These are phyloP conservation scores for Cucurbita maxima DNA, from an alignment of 306 rosid species.

Conservation along the genomic window DNA sequence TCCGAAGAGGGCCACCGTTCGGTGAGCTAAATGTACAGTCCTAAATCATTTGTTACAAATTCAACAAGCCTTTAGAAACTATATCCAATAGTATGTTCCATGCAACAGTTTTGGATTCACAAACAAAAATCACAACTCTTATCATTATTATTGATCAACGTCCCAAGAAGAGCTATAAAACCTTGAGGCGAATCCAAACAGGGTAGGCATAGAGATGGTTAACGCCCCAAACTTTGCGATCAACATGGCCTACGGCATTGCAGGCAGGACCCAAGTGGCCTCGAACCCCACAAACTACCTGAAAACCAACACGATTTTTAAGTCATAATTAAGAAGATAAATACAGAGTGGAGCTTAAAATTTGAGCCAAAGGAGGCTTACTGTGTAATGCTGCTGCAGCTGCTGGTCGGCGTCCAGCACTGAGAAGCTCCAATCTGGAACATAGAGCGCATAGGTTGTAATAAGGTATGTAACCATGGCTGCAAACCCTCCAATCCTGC, in stretches of 20 bases:
- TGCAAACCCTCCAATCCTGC: slow-evolving; percentile 72
- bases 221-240: slow-evolving; percentile 76
- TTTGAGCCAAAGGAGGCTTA: background rate
- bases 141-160: background rate
- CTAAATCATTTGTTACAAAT: slow-evolving; percentile 17
- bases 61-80: background rate
- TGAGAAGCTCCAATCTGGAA: slow-evolving; percentile 78
- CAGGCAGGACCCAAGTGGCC: slow-evolving; percentile 85
- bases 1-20: slow-evolving; percentile 23
- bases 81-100: background rate
- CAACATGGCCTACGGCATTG: slow-evolving; percentile 79
- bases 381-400: slow-evolving; percentile 32
- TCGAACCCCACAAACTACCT: slow-evolving; percentile 82
- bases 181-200: slow-evolving; percentile 76
- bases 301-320: background rate
- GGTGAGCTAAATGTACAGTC: slow-evolving; percentile 54
- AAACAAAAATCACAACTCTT: background rate
- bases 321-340: background rate
- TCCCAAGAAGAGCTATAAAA: background rate
- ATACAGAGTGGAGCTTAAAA: background rate
- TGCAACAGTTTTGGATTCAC: background rate
- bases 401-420: background rate
- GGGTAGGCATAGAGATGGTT: slow-evolving; percentile 71
- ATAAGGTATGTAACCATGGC: slow-evolving; percentile 53
- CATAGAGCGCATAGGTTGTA: slow-evolving; percentile 51